Evolutionary conservation across 1,284 basidiomycete genomes (phyloP).

Genomic region (Sporisorium scitamineum): DNA sequence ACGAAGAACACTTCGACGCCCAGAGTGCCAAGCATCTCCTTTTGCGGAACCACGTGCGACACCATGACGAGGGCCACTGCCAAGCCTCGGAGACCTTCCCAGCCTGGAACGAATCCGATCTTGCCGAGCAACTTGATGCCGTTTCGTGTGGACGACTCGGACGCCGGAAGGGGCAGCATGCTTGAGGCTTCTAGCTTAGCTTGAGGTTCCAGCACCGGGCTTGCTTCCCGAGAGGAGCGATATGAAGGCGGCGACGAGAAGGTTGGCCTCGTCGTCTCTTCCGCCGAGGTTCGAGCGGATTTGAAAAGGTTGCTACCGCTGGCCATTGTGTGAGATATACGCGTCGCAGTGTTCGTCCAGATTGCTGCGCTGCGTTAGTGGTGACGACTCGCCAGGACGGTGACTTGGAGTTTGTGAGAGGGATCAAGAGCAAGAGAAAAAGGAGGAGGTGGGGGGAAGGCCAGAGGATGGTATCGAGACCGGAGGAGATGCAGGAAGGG

Average conservation of each 20-base stretch:
- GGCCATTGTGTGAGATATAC: background rate
- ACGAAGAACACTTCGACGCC: slow-evolving; percentile 47
- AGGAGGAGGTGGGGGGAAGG: background rate
- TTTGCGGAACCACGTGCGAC: slow-evolving; percentile 28
- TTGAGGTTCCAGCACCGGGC: slow-evolving; percentile 5
- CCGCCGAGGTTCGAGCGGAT: slow-evolving; percentile 6
- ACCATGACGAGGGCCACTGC: slow-evolving; percentile 30
- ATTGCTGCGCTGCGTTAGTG: background rate
- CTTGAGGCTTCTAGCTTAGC: slow-evolving; percentile 1
- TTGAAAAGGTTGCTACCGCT: slow-evolving; percentile 5
- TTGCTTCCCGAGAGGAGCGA: slow-evolving; percentile 20
- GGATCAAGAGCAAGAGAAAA: background rate
- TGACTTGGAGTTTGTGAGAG: background rate
- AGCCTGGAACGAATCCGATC: slow-evolving; percentile 35
- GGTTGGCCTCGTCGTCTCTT: slow-evolving; percentile 11
- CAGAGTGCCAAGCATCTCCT: slow-evolving; percentile 35
- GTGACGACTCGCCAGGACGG: background rate
- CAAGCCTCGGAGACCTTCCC: slow-evolving; percentile 36
- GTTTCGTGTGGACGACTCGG: background rate
- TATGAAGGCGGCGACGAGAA: slow-evolving; percentile 19
- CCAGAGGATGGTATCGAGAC: background rate
- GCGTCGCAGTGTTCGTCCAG: background rate
- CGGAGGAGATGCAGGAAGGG: background rate
- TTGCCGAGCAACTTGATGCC: slow-evolving; percentile 18
- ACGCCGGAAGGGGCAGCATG: slow-evolving; percentile 22